Percentiles rank a stretch among this genome's conserved stretches.
These are phyloP conservation scores for Amyloporia xantha DNA, from an alignment of 768 basidiomycete species.

Conservation along the genomic window DNA sequence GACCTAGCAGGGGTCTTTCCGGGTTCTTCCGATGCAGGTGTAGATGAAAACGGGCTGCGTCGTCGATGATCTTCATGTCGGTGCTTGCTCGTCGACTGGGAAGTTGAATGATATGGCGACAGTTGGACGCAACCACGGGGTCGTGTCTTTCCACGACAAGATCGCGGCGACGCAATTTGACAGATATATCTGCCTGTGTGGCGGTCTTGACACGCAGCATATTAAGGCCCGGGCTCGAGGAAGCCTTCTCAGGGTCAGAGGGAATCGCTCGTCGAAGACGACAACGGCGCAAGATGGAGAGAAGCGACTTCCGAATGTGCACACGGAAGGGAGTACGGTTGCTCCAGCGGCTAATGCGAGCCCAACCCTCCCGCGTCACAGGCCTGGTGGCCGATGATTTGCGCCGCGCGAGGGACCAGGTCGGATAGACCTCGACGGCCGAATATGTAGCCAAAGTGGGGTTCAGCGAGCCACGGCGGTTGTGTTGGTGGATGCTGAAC, in stretches of 20 bases:
- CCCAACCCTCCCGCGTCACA: constrained; percentile 44
- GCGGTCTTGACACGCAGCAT: constrained; percentile 40
- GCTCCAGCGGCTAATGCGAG: constrained; percentile 47
- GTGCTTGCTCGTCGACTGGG: constrained; percentile 26
- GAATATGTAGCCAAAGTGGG: constrained; percentile 43
- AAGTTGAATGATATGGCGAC: constrained; percentile 33
- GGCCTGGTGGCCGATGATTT: constrained; percentile 26
- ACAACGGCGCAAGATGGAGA: constrained; percentile 39
- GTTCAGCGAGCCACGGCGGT: constrained; percentile 52
- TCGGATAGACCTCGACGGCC: constrained; percentile 47
- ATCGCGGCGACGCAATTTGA: constrained; percentile 34
- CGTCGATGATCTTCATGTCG: constrained; percentile 38
- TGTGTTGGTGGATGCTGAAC: constrained; percentile 56
- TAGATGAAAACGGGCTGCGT: constrained; percentile 53
- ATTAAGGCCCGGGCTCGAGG: constrained; percentile 35
- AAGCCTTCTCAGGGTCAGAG: constrained; percentile 26
- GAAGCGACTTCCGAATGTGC: constrained; percentile 40
- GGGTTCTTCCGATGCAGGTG: constrained; percentile 50
- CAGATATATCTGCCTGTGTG: constrained; percentile 43
- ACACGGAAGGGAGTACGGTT: constrained; percentile 49
- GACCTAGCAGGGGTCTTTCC: constrained; percentile 36
- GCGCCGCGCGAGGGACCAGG: constrained; percentile 48
- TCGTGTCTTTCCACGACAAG: constrained; percentile 42
- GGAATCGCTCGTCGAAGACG: constrained; percentile 36
- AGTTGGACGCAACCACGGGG: constrained; percentile 31